phyloP scores from a whole-genome alignment of 148 eudicot species.

The Persicaria maculosa region DNA sequence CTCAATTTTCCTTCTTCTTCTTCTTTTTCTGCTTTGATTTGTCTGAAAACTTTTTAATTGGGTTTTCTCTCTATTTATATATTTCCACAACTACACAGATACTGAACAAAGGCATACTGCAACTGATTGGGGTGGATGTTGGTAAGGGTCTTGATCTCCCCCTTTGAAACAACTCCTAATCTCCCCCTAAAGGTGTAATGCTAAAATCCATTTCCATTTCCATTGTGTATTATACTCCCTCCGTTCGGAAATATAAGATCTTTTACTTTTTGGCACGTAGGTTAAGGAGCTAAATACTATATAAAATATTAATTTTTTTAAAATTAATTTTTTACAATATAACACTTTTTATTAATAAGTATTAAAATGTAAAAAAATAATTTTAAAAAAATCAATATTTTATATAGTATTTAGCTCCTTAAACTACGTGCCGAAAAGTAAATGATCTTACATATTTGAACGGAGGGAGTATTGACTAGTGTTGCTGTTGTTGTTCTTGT shows the following conservation, averaged over 20 bases:
- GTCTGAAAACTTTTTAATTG: background rate
- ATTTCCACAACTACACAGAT: constrained; percentile 36
- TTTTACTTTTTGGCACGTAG: too few relatives aligned
- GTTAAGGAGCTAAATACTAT: too few relatives aligned
- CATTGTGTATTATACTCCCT: background rate
- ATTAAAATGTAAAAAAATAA: too few relatives aligned
- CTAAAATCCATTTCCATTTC: background rate
- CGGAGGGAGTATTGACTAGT: too few relatives aligned
- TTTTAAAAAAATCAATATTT: too few relatives aligned
- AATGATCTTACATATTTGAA: too few relatives aligned
- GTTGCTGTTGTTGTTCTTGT: background rate
- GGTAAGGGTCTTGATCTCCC: constrained; percentile 98
- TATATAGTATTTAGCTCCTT: too few relatives aligned
- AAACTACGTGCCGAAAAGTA: too few relatives aligned
- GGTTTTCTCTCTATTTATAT: background rate
- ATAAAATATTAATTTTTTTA: too few relatives aligned
- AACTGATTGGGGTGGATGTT: constrained; percentile 74
- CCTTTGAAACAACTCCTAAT: constrained; percentile 33
- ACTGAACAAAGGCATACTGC: constrained; percentile 79
- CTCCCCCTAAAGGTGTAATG: constrained; percentile 3
- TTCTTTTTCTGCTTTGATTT: background rate
- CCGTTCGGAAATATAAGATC: too few relatives aligned
- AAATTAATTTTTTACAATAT: too few relatives aligned
- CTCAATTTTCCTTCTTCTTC: background rate
- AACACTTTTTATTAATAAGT: too few relatives aligned